Conservation (phyloP, 495 filamentous ascomycete genomes). For the Aspergillus sclerotiicarbonarius region DNA sequence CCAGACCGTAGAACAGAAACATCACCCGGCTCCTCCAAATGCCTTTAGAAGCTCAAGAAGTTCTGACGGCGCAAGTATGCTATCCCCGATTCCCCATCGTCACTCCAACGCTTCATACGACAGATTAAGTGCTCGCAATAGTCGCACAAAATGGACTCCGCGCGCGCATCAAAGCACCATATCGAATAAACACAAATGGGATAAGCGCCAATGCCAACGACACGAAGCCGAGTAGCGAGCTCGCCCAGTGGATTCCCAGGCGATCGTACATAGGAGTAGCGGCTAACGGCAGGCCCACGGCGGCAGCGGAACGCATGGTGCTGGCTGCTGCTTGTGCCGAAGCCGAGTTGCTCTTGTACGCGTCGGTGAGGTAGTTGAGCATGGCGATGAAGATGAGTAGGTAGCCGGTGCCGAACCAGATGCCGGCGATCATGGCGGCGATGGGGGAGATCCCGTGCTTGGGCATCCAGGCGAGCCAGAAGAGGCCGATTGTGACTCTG, state of each 20-base stretch:
- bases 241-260: slow-evolving; percentile 60
- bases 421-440: slow-evolving; percentile 43
- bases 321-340: slow-evolving; percentile 30
- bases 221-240: slow-evolving; percentile 45
- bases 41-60: too few relatives aligned
- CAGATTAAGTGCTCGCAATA: too few relatives aligned
- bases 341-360: slow-evolving; percentile 36
- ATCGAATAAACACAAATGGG: slow-evolving; percentile 40
- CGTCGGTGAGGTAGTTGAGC: slow-evolving; percentile 53
- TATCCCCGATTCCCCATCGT: too few relatives aligned
- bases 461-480: slow-evolving; percentile 60
- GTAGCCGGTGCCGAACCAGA: slow-evolving; percentile 53
- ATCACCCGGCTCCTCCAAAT: too few relatives aligned
- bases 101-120: too few relatives aligned
- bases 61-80: too few relatives aligned
- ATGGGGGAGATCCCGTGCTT: slow-evolving; percentile 44
- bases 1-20: too few relatives aligned
- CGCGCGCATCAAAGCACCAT: slow-evolving; percentile 29
- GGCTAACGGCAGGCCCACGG: slow-evolving; percentile 58
- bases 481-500: slow-evolving; percentile 51
- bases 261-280: slow-evolving; percentile 53
- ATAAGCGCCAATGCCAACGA: slow-evolving; percentile 38
- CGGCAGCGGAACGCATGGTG: slow-evolving; percentile 51
- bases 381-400: slow-evolving; percentile 46
- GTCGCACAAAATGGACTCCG: slow-evolving; percentile 17